Evolutionary conservation across 192 early-diverging fungal species (phyloP), one percentile per base, ranked within the genome.

Genomic region (Anaeromyces robustus): DNA sequence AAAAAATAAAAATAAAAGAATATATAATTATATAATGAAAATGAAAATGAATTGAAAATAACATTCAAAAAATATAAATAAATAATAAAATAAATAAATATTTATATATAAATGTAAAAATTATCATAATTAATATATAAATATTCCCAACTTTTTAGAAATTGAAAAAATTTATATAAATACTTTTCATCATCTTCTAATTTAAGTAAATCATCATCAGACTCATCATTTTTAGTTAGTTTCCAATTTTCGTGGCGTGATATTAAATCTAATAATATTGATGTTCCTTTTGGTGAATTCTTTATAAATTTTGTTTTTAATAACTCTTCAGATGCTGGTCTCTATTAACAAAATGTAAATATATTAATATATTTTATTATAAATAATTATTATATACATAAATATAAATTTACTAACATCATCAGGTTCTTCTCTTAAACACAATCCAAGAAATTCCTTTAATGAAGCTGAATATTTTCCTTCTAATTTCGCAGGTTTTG

Each of bases 391-490:
- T 16, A 39, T 29, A 16, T 22, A 34, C 12, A 7, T 34, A 7
- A 34, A 34, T 34, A 34, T 34, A 34, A 12, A 77, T 4, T 39
- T 32, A 30, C 78, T 77, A 85, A 94, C 93, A 84, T 94, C 88
- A 34, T 92, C 89, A 29, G 96, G 95, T 77, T 96, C 93, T 80
- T 95, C 92, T 68, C 93, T 92, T 30, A 99, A 84, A 83, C 98
- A 98, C 9, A 87, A 80, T 12, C 88, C 86, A 18, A 98, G 92
- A 89, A 99, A 97, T 37, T 98, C 98, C 80, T 93, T 94, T 83
- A 98, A 89, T 3, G 89, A 86, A 29, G 88, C 80, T 0, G 95
- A 93, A 87, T 93, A 96, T 52, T 89, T 86, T 2, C 93, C 94
- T n/a, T 94, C 90, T 30, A 98, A 84, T 79, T 89, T 88, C 30